Conservation (phyloP, 352 stramenopile species). For the Globisporangium nagaii region DNA sequence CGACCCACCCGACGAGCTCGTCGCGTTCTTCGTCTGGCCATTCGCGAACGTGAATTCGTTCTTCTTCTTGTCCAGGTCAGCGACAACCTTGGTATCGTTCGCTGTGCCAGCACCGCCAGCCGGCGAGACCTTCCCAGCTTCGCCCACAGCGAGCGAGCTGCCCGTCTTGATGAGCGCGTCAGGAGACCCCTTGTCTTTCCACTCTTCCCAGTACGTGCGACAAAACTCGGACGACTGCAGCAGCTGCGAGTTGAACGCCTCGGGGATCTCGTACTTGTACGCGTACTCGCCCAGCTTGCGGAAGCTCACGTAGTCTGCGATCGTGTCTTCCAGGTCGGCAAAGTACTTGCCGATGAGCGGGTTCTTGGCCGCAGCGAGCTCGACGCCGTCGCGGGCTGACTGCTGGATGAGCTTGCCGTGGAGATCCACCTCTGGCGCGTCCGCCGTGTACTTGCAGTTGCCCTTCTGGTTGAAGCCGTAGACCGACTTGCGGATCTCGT, state of each 20-base stretch:
- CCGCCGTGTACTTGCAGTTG: background rate
- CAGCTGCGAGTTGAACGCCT: conserved; percentile 10
- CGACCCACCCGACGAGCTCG: background rate
- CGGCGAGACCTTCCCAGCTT: background rate
- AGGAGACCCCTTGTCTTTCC: background rate
- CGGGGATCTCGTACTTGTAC: conserved; percentile 13
- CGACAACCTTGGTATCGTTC: background rate
- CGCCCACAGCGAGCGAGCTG: background rate
- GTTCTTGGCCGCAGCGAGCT: background rate
- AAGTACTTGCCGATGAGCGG: conserved; percentile 13
- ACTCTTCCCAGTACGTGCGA: background rate
- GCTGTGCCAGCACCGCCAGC: background rate
- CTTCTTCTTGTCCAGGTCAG: background rate
- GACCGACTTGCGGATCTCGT: background rate
- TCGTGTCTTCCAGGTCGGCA: conserved; percentile 1
- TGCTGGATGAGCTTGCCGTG: conserved; percentile 2
- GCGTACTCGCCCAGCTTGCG: conserved; percentile 4
- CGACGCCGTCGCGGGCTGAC: background rate
- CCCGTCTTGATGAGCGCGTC: background rate
- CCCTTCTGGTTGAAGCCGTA: background rate
- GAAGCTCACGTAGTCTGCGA: conserved; percentile 3
- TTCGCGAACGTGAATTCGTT: background rate
- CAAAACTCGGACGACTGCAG: conserved; percentile 1
- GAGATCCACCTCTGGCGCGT: background rate
- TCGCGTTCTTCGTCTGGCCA: background rate